Evolutionary conservation across 2,329 filamentous ascomycete species (phyloP).

Genomic region (Trichoderma semiorbis): DNA sequence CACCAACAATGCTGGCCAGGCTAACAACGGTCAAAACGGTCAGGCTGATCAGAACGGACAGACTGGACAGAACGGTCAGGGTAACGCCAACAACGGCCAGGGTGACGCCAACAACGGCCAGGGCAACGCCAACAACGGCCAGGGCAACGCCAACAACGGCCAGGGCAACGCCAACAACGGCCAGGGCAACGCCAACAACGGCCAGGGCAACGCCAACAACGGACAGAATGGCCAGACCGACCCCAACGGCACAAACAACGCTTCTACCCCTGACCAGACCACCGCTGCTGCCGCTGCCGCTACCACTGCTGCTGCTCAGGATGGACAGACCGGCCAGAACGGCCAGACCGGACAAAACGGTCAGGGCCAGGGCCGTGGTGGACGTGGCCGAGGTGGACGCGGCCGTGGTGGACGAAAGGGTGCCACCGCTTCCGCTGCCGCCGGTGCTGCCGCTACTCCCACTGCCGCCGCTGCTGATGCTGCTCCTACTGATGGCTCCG

Average conservation of each 20-base stretch:
- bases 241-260: not conserved
- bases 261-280: not conserved
- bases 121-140: too few species aligned
- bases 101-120: not conserved
- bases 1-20: not conserved
- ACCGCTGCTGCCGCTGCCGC: not conserved
- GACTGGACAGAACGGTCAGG: too few species aligned
- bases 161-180: not conserved
- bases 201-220: not conserved
- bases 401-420: not conserved
- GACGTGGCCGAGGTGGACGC: not conserved
- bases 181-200: not conserved
- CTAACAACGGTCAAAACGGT: not conserved
- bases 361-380: not conserved
- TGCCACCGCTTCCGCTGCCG: not conserved
- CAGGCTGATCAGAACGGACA: not conserved
- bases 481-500: not conserved
- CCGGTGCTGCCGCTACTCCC: not conserved
- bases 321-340: not conserved
- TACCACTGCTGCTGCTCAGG: not conserved
- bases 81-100: not conserved
- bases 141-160: not conserved
- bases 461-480: not conserved
- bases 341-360: not conserved
- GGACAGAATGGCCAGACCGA: not conserved